phyloP scores from a whole-genome alignment of 257 asterid species.

The Solanum ossicruentum region DNA sequence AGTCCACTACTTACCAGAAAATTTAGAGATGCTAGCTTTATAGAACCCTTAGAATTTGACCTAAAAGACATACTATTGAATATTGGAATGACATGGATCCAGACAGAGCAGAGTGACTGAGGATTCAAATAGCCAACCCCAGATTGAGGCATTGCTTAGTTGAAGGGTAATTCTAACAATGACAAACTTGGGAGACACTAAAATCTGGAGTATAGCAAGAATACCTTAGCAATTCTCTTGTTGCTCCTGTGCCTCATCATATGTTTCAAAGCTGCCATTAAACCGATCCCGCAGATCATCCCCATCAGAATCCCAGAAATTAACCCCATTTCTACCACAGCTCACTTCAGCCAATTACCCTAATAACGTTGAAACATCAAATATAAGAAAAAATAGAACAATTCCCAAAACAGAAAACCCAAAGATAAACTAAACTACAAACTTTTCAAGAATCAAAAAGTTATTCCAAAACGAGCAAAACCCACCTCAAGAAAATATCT shows the following conservation, averaged over 20 bases:
- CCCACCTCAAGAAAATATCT: not conserved
- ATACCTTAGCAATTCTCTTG: slow-evolving; percentile 77
- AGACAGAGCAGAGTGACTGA: not conserved
- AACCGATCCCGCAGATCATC: slow-evolving; percentile 65
- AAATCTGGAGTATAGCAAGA: not conserved
- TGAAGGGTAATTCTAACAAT: not conserved
- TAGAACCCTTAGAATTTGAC: not conserved
- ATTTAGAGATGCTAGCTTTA: not conserved
- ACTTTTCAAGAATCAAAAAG: not conserved
- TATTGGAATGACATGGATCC: not conserved
- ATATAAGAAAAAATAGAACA: not conserved
- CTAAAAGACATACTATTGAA: not conserved
- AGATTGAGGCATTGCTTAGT: not conserved
- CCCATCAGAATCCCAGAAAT: slow-evolving; percentile 82
- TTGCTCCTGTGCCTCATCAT: slow-evolving; percentile 74
- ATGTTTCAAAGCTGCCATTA: slow-evolving; percentile 82
- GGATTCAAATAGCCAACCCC: not conserved
- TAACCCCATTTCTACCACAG: slow-evolving; percentile 53
- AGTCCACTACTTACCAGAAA: not conserved
- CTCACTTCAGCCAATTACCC: not conserved
- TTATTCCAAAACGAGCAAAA: not conserved
- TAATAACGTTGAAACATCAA: not conserved
- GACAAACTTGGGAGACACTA: not conserved
- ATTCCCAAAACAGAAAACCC: not conserved
- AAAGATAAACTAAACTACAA: not conserved